phyloP scores from a whole-genome alignment of 345 rosid genomes.

The Melaleuca alternifolia region DNA sequence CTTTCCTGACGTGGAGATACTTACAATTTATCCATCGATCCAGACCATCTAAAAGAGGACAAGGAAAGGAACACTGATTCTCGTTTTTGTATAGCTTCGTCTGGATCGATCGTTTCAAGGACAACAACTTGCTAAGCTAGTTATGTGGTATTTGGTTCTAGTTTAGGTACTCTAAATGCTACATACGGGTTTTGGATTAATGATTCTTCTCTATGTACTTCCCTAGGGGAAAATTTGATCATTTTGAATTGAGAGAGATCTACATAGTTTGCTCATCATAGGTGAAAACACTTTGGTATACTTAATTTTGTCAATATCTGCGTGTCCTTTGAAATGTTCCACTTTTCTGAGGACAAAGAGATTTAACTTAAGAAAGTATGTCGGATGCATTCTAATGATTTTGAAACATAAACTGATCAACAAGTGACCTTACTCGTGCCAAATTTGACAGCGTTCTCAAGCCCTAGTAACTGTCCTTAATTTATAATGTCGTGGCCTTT shows the following conservation, averaged over 20 bases:
- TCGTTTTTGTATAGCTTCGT: neutral
- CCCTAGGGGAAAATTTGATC: neutral
- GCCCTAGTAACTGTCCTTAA: neutral
- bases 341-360: neutral
- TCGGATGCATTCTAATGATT: neutral
- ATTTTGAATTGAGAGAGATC: neutral
- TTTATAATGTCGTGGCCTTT: too few species aligned
- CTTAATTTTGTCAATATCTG: neutral
- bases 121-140: neutral
- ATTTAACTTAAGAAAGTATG: neutral
- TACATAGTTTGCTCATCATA: neutral
- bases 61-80: neutral
- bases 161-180: neutral
- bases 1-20: neutral
- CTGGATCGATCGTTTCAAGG: neutral
- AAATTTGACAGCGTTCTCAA: neutral
- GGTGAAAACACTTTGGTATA: neutral
- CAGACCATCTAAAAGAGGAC: neutral
- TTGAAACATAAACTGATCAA: neutral
- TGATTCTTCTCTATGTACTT: neutral
- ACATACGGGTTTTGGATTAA: neutral
- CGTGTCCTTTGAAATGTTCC: neutral
- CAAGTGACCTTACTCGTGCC: neutral
- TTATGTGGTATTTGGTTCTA: neutral
- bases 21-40: neutral